Conservation (phyloP, 306 rosid genomes). For the Quercus variabilis region DNA sequence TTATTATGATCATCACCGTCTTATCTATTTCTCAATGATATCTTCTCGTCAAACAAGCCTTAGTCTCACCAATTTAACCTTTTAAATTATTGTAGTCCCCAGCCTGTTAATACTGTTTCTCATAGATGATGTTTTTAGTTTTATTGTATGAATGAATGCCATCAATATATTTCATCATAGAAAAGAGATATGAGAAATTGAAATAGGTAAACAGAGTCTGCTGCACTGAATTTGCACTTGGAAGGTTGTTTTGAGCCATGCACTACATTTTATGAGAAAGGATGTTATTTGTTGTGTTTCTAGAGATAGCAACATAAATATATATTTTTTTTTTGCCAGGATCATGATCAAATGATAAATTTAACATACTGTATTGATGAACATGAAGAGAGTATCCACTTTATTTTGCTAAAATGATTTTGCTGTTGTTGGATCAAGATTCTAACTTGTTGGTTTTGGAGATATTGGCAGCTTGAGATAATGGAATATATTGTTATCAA, state of each 20-base stretch:
- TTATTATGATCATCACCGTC: neutral
- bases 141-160: neutral
- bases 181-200: neutral
- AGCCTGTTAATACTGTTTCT: neutral
- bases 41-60: neutral
- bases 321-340: neutral
- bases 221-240: slow-evolving; percentile 7
- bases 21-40: neutral
- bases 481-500: neutral
- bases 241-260: neutral
- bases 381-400: neutral
- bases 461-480: neutral
- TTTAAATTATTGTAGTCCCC: neutral
- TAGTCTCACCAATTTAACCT: neutral
- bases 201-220: neutral
- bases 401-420: neutral
- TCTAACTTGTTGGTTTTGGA: neutral
- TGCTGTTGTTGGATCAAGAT: neutral
- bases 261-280: neutral
- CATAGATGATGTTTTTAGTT: neutral
- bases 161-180: neutral
- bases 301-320: neutral
- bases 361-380: neutral
- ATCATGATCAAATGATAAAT: neutral
- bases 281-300: neutral